Evolutionary conservation across 1,284 basidiomycete genomes (phyloP), one percentile per base, ranked within the genome.

Genomic region (Mrakiaceae sp.): DNA sequence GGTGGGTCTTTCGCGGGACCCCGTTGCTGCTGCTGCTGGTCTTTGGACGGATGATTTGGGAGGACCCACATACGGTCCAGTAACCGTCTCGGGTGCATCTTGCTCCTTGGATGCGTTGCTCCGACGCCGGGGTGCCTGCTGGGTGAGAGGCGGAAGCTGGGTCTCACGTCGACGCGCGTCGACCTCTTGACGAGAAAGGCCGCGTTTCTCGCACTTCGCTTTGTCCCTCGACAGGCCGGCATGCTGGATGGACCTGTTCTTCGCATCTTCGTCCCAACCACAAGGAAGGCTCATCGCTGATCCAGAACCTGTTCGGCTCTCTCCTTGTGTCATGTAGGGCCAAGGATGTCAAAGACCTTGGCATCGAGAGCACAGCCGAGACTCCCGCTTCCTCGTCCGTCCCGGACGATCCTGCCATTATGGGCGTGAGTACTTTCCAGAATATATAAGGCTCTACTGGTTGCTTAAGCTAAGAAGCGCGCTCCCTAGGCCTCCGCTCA

Each of bases 311-410:
- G 27, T 44, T 5, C 10, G 14, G 8, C 27, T 53, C 12, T 43
- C 27, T 42, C 16, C 27, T 40, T 39, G 27, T 49, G 40, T 56
- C 53, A 8, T 42, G 1, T 44, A 66, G 65, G 14, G 65, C 65
- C 12, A 66, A 66, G 65, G 65, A 66, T 56, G 65, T 66, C 51
- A 66, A 66, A 58, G 65, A 66, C 49, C 65, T 66, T 2, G 65
- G 55, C 10, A 54, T 66, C 43, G 65, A 66, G 58, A 49, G 63
- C 43, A 55, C 61, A 43, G 52, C 65, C 4, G 53, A 52, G 9
- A 43, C 61, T 44, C 43, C 50, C 42, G 47, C 64, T 11, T 14
- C 63, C n/a, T 51, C 61, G 10, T 47, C 65, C 46, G 62, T 66
- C 11, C 62, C 65, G 3, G 65, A 66, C 40, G 65, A 66, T 39